Conservation (phyloP, 305 asterid genomes). For the Striga hermonthica region DNA sequence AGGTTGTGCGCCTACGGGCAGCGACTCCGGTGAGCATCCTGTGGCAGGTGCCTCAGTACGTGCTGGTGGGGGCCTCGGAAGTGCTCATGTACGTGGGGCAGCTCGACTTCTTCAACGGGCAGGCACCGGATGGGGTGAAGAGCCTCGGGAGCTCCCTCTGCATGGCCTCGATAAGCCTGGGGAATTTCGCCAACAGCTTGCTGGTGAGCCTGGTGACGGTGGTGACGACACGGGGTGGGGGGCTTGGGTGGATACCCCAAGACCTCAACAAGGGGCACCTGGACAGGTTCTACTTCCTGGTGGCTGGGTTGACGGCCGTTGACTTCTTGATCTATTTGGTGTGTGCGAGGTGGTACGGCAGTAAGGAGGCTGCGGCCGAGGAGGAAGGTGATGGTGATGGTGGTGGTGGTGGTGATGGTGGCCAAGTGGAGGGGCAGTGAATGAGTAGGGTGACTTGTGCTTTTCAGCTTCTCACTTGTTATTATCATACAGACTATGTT, state of each 20-base stretch:
- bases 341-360: constrained; percentile 58
- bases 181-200: constrained; percentile 67
- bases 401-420: not conserved
- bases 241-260: constrained; percentile 69
- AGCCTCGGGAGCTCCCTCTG: constrained; percentile 77
- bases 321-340: constrained; percentile 49
- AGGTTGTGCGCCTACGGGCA: constrained; percentile 39
- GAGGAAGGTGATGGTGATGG: not conserved
- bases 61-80: constrained; percentile 77
- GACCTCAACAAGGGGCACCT: constrained; percentile 57
- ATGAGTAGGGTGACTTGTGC: too few species aligned
- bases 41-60: constrained; percentile 77
- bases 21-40: constrained; percentile 47
- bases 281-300: constrained; percentile 59
- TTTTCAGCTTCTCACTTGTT: too few species aligned
- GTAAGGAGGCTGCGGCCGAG: not conserved
- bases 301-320: constrained; percentile 45
- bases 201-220: constrained; percentile 58
- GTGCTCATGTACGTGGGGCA: constrained; percentile 79
- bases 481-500: too few species aligned
- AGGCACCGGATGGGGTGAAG: constrained; percentile 78
- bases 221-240: constrained; percentile 39
- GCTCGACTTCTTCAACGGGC: constrained; percentile 66
- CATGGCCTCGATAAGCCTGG: constrained; percentile 76
- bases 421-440: too few species aligned